Base-by-base conservation (phyloP, 768 basidiomycete genomes). In the Trametes meyenii region DNA sequence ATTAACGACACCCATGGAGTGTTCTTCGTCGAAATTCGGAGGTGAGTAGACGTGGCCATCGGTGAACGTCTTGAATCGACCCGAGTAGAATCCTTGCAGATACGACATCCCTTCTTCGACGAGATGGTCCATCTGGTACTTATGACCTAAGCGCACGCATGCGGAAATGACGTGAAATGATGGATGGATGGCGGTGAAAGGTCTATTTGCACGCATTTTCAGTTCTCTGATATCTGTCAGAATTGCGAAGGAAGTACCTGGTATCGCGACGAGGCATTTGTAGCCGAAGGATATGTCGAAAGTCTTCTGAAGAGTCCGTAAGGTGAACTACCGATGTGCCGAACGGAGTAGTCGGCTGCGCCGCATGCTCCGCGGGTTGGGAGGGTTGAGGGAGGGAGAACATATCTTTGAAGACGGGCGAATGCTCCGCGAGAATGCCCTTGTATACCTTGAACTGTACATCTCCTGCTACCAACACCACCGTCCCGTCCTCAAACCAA, bases 401-500 rank as follows among this genome's bases (percentile, higher is more conserved):
- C 66, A 70, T 67, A 33, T 67, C 67, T 4, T 49, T 49, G 51
- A 69, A 71, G 13, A 71, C 63, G 1, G 68, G 51, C 5, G 69
- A 69, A 5, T 60, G 61, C 17, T 46, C 39, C 19, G 64, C 43
- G 29, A 71, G 54, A 23, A 70, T 44, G 29, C 49, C 64, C 14
- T 60, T 45, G 44, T 56, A 66, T 17, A 71, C 68, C 12, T 63
- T 58, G 51, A 62, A 71, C 21, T 48, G 16, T 48, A 48, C 39
- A 24, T 64, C 50, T 21, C 65, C 66, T 10, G 71, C 68, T 26
- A 64, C 52, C 8, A 73, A 35, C 16, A 73, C 65, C 33, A 73
- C 59, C 10, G 52, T 69, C 12, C 73, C 67, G 50, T 72, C 71
- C 1, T 62, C 53, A 39, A 69, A 69, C 71, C 71, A 74, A 14